Percentiles rank a stretch among this genome's conserved stretches.
These are phyloP conservation scores for Dissoconium aciculare DNA, from an alignment of 2,329 filamentous ascomycete genomes.

Conservation along the genomic window DNA sequence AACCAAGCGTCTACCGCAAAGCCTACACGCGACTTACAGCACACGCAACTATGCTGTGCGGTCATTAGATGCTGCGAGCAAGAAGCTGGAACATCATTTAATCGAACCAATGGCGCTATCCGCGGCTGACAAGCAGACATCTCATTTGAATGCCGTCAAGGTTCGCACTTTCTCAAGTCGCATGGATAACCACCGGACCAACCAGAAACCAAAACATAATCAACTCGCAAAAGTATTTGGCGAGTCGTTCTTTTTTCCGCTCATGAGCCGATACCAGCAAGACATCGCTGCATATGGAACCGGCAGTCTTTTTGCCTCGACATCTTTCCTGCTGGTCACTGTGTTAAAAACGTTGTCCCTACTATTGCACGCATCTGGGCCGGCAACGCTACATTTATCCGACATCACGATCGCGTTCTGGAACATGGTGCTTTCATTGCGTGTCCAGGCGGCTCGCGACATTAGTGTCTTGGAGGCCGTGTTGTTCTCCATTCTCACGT, in stretches of 20 bases:
- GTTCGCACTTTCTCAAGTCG: conserved; percentile 76
- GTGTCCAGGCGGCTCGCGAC: conserved; percentile 34
- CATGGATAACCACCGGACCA: conserved; percentile 36
- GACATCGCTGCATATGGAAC: conserved; percentile 22
- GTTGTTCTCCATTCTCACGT: conserved; percentile 61
- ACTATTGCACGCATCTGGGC: conserved; percentile 67
- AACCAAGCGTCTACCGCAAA: conserved; percentile 61
- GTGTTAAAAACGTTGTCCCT: conserved; percentile 79
- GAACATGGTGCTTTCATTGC: conserved; percentile 61
- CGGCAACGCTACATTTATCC: conserved; percentile 58
- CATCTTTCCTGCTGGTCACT: conserved; percentile 59
- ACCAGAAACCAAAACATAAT: conserved; percentile 46
- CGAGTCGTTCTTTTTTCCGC: conserved; percentile 68
- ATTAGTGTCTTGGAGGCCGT: conserved; percentile 54
- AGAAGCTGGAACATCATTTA: conserved; percentile 53
- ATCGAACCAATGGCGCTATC: conserved; percentile 68
- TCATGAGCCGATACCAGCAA: conserved; percentile 52
- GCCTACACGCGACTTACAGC: conserved; percentile 57
- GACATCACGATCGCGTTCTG: conserved; percentile 76
- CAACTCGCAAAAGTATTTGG: conserved; percentile 63
- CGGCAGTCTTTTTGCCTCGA: conserved; percentile 47
- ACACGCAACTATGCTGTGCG: conserved; percentile 24
- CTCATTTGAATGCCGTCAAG: conserved; percentile 66
- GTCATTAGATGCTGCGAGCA: conserved; percentile 53
- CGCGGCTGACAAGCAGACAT: conserved; percentile 64